These are phyloP conservation scores for Moesziomyces globuligerus DNA, from an alignment of 1,284 basidiomycete species.

Conservation along the genomic window DNA sequence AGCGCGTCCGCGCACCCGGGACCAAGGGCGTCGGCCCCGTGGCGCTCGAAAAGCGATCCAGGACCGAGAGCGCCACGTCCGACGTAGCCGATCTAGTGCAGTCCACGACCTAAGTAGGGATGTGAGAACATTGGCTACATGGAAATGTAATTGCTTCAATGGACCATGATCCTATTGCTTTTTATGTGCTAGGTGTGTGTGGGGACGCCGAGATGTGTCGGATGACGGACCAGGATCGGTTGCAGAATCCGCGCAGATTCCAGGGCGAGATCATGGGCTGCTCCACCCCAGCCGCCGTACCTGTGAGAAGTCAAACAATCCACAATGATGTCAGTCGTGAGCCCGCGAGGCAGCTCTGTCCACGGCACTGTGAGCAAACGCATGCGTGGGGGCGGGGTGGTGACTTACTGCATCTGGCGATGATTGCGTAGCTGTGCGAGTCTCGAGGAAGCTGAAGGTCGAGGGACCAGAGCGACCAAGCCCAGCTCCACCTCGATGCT, in stretches of 20 bases:
- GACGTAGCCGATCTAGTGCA: conserved; percentile 8
- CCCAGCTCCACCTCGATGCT: conserved; percentile 36
- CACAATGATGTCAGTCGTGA: too few species aligned
- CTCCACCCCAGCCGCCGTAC: conserved; percentile 36
- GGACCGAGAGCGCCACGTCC: conserved; percentile 18
- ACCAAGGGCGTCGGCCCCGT: conserved; percentile 28
- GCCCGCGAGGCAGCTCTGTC: too few species aligned
- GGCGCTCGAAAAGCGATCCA: conserved; percentile 31
- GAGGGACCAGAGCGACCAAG: conserved; percentile 47
- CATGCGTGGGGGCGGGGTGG: background rate
- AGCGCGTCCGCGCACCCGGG: conserved; percentile 20
- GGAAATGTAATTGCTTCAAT: too few species aligned
- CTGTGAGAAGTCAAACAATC: too few species aligned
- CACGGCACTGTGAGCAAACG: background rate
- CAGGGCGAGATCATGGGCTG: conserved; percentile 42
- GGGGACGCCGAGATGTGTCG: conserved; percentile 19
- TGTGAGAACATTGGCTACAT: too few species aligned
- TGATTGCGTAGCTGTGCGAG: conserved; percentile 12
- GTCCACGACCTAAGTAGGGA: background rate
- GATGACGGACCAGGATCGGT: conserved; percentile 51
- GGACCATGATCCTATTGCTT: too few species aligned
- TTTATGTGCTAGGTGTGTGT: background rate
- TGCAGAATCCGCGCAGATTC: conserved; percentile 53
- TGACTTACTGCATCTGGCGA: conserved; percentile 43
- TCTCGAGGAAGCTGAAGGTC: conserved; percentile 6